Evolutionary conservation across 345 rosid species (phyloP).

Genomic region (Syzygium jambos): DNA sequence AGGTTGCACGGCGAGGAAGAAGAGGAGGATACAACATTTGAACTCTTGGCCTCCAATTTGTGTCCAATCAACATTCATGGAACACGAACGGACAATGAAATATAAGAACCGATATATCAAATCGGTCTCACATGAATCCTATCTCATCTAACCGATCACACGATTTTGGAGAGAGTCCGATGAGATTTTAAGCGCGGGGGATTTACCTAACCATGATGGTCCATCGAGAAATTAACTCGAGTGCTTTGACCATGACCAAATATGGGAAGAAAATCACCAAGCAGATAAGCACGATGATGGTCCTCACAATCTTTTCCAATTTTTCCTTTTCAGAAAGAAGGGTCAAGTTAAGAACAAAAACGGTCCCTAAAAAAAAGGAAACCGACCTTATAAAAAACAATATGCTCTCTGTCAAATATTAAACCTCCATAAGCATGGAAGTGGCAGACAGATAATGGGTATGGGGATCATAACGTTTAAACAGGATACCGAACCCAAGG

Average conservation of each 20-base stretch:
- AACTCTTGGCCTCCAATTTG: background rate
- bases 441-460: constrained; percentile 37
- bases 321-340: background rate
- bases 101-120: background rate
- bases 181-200: background rate
- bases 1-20: background rate
- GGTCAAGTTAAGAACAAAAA: too few relatives aligned
- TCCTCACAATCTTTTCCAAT: background rate
- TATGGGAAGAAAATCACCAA: background rate
- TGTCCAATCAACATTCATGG: background rate
- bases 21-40: too few relatives aligned
- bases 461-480: constrained; percentile 13
- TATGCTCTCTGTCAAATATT: background rate
- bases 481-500: constrained; percentile 1
- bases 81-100: background rate
- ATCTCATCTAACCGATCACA: rapidly evolving
- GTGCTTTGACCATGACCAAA: background rate
- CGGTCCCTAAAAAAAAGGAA: background rate
- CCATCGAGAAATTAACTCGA: background rate
- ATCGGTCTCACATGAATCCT: rapidly evolving
- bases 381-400: background rate
- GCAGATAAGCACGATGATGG: background rate
- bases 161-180: background rate
- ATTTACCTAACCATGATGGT: background rate
- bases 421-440: background rate